These are phyloP conservation scores for Penicillium goetzii DNA, from an alignment of 495 filamentous ascomycete genomes.

Conservation along the genomic window DNA sequence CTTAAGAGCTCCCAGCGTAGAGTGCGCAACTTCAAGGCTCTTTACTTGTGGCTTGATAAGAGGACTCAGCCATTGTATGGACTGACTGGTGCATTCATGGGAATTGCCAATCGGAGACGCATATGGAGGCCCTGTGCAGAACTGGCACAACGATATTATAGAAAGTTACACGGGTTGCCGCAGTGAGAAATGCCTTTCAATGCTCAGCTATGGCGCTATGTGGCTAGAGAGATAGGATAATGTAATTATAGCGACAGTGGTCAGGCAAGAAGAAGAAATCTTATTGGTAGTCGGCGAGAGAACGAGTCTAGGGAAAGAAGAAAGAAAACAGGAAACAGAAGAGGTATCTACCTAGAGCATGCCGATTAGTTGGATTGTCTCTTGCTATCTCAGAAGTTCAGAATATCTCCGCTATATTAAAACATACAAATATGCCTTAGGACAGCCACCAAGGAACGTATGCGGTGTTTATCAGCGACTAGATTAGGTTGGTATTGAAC, in stretches of 20 bases:
- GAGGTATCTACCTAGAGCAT: too few relatives aligned
- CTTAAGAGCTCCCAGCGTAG: background rate
- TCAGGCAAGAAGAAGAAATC: too few relatives aligned
- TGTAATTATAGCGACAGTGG: background rate
- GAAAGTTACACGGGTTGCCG: background rate
- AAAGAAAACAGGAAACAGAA: too few relatives aligned
- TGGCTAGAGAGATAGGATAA: background rate
- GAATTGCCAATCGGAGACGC: background rate
- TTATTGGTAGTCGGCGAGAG: too few relatives aligned
- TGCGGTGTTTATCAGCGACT: too few relatives aligned
- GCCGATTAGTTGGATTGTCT: too few relatives aligned
- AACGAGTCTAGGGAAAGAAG: too few relatives aligned
- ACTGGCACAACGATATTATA: background rate
- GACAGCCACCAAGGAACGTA: too few relatives aligned
- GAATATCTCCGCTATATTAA: too few relatives aligned
- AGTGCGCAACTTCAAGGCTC: background rate
- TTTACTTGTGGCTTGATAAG: background rate
- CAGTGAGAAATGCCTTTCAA: background rate
- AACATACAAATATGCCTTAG: too few relatives aligned
- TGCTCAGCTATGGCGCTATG: background rate
- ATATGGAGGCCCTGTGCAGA: background rate
- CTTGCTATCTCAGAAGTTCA: too few relatives aligned
- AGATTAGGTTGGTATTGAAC: too few relatives aligned
- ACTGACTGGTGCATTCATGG: background rate
- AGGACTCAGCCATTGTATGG: background rate